Conservation (phyloP, 441 rosid species). For the Kokia cookei region DNA sequence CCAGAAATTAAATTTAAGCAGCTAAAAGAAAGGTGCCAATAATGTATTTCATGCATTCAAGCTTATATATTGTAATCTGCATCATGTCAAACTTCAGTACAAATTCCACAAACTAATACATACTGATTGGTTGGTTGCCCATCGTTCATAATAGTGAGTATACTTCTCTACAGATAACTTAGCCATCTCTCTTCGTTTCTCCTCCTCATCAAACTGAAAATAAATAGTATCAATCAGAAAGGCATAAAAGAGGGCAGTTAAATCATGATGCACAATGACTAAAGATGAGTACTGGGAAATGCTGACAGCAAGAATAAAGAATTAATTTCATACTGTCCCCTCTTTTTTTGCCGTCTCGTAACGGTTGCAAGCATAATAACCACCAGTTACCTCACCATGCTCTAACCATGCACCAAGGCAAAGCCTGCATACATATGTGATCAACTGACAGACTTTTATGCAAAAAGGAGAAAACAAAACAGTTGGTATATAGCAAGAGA, state of each 20-base stretch:
- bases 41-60: neutral
- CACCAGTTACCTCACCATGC: constrained; percentile 84
- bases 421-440: constrained; percentile 42
- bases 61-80: neutral
- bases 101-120: constrained; percentile 10
- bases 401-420: constrained; percentile 78
- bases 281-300: neutral
- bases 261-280: neutral
- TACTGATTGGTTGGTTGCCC: constrained; percentile 82
- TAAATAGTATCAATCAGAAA: neutral
- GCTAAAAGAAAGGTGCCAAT: neutral
- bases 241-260: neutral
- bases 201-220: constrained; percentile 60
- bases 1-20: neutral
- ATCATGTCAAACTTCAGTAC: neutral
- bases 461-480: neutral
- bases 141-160: constrained; percentile 79
- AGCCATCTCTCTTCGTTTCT: constrained; percentile 78
- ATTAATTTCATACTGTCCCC: constrained; percentile 46
- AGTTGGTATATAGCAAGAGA: neutral
- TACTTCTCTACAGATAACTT: constrained; percentile 74
- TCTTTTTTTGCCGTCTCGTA: constrained; percentile 74
- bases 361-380: constrained; percentile 77
- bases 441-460: constrained; percentile 1
- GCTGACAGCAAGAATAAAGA: neutral